These are phyloP conservation scores for Amauroascus niger DNA, from an alignment of 2,329 filamentous ascomycete species.

Conservation along the genomic window DNA sequence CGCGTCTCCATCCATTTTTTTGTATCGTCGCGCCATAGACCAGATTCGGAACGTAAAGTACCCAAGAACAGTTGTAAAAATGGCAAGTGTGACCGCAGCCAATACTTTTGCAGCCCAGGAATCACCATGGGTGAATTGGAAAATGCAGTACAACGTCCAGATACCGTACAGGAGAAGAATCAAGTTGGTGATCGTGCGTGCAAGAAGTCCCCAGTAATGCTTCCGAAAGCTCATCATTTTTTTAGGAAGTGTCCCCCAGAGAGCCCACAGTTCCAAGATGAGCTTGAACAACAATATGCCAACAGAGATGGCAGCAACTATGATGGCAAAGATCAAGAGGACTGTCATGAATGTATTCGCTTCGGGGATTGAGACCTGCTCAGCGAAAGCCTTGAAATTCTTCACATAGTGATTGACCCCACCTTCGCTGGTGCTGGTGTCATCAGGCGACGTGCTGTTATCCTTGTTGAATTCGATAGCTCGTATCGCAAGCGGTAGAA, in stretches of 20 bases:
- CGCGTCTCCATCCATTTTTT: constrained; percentile 63
- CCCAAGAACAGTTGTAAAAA: constrained; percentile 71
- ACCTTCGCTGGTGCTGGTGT: constrained; percentile 25
- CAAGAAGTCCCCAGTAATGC: constrained; percentile 91
- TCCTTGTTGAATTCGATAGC: constrained; percentile 31
- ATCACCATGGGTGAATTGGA: constrained; percentile 86
- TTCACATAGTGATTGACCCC: constrained; percentile 51
- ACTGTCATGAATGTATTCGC: constrained; percentile 96
- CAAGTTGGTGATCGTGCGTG: constrained; percentile 77
- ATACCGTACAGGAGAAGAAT: constrained; percentile 87
- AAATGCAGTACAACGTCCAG: constrained; percentile 93
- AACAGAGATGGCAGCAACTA: constrained; percentile 73
- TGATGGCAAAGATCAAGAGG: constrained; percentile 75
- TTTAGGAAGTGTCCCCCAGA: constrained; percentile 80
- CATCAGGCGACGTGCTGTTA: constrained; percentile 32
- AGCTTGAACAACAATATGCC: constrained; percentile 84
- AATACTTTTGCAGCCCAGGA: constrained; percentile 85
- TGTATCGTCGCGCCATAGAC: constrained; percentile 62
- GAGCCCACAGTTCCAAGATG: constrained; percentile 78
- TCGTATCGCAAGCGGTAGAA: constrained; percentile 46
- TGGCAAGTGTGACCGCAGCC: constrained; percentile 65
- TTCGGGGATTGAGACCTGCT: constrained; percentile 73
- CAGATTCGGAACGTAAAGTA: constrained; percentile 84
- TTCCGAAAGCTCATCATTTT: constrained; percentile 75
- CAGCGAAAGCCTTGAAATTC: constrained; percentile 73